Evolutionary conservation across 805 yeast genomes (phyloP).

Genomic region (Lachancea meyersii): DNA sequence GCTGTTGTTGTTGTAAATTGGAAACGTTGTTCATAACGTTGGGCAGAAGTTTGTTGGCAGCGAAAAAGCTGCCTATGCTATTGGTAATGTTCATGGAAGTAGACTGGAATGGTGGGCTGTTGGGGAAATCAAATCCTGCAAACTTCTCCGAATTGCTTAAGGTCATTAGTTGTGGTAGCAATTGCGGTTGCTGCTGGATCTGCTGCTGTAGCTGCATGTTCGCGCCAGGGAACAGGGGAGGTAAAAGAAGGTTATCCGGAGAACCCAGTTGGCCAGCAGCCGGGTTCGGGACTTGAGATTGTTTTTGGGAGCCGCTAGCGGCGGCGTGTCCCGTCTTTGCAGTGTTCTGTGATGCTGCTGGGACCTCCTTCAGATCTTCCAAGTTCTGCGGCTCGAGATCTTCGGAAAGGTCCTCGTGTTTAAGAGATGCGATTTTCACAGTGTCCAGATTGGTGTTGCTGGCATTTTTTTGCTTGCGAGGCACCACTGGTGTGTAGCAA

Average conservation of each 20-base stretch:
- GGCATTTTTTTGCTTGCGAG: constrained; percentile 19
- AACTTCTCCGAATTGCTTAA: constrained; percentile 27
- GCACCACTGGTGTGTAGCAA: constrained; percentile 41
- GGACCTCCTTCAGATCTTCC: background rate
- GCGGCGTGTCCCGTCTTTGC: constrained; percentile 3
- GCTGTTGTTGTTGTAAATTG: constrained; percentile 17
- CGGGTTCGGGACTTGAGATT: constrained; percentile 8
- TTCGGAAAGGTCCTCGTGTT: constrained; percentile 14
- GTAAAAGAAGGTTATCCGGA: constrained; percentile 21
- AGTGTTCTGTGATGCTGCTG: background rate
- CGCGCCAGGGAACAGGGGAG: constrained; percentile 22
- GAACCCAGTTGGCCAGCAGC: constrained; percentile 10
- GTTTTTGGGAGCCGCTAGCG: constrained; percentile 7
- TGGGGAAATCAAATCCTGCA: constrained; percentile 20
- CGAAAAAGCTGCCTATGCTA: constrained; percentile 25
- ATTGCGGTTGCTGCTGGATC: constrained; percentile 24
- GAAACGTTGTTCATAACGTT: constrained; percentile 10
- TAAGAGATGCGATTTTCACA: constrained; percentile 9
- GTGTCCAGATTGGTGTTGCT: background rate
- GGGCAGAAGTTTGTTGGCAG: constrained; percentile 16
- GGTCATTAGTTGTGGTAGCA: constrained; percentile 26
- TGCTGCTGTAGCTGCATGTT: constrained; percentile 22
- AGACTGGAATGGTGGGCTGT: constrained; percentile 19
- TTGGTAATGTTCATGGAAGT: constrained; percentile 24
- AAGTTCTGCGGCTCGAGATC: background rate